A percentile compares a stretch with the other conserved stretches of the same genome.
phyloP scores from a whole-genome alignment of 2,329 filamentous ascomycete species.

The Hymenoscyphus scutula region DNA sequence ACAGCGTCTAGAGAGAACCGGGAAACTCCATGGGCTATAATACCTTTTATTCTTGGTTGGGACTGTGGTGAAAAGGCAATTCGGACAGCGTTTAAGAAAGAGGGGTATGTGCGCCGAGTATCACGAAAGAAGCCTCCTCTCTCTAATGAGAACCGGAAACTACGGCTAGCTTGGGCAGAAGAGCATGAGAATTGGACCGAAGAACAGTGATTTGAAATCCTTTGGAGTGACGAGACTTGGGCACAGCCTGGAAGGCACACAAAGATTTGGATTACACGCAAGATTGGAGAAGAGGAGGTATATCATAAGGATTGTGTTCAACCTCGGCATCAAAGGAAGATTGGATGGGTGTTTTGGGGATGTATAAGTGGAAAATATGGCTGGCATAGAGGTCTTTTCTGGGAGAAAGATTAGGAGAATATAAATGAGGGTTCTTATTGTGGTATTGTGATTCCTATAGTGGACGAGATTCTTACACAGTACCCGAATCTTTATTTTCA shows the following conservation, averaged over 20 bases:
- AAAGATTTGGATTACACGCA: constrained; percentile 6
- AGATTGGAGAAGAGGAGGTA: constrained; percentile 2
- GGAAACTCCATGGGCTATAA: background rate
- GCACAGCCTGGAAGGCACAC: constrained; percentile 14
- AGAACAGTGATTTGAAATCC: constrained; percentile 12
- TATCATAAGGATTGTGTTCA: constrained; percentile 19
- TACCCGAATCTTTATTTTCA: constrained; percentile 15
- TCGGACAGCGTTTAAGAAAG: background rate
- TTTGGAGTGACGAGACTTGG: constrained; percentile 19
- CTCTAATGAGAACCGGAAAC: background rate
- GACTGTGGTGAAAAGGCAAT: constrained; percentile 4
- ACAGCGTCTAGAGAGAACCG: background rate
- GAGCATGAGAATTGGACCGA: constrained; percentile 1
- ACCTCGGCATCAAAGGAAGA: constrained; percentile 18
- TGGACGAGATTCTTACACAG: constrained; percentile 16
- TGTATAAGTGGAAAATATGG: constrained; percentile 16
- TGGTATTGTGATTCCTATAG: constrained; percentile 17
- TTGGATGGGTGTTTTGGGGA: constrained; percentile 23
- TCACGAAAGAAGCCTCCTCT: constrained; percentile 2
- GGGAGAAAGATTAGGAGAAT: constrained; percentile 20
- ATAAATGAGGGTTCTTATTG: constrained; percentile 20
- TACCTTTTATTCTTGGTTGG: no score
- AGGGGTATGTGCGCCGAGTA: background rate
- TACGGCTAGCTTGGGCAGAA: background rate
- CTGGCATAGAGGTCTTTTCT: constrained; percentile 16